A percentile compares a stretch with the other conserved stretches of the same genome.
Evolutionary conservation across 2,329 filamentous ascomycete species (phyloP).

Genomic region (Colletotrichum sp.): DNA sequence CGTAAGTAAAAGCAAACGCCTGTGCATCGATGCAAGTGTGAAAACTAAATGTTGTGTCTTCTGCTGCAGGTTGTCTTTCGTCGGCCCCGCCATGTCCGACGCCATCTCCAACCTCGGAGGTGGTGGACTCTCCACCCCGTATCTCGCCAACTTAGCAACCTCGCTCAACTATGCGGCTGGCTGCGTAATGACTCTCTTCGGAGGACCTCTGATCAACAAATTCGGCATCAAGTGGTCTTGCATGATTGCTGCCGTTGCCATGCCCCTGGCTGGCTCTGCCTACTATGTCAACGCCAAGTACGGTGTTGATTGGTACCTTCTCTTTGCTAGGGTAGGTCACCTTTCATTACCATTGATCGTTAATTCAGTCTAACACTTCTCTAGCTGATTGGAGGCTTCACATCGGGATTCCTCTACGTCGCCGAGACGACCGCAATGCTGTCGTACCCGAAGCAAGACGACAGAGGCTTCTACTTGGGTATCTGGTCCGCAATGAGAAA

Average conservation of each 20-base stretch:
- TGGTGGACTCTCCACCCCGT: conserved; percentile 9
- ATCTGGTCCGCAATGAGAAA: conserved; percentile 30
- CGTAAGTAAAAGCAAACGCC: neutral
- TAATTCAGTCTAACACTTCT: neutral
- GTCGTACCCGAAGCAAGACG: conserved; percentile 23
- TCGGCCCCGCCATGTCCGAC: conserved; percentile 13
- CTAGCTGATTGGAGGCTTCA: conserved; percentile 15
- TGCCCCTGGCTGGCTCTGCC: conserved; percentile 37
- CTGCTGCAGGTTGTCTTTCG: neutral
- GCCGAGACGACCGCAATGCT: conserved; percentile 32
- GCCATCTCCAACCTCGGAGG: conserved; percentile 16
- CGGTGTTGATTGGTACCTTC: conserved; percentile 32
- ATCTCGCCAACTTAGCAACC: conserved; percentile 10
- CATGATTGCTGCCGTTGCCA: conserved; percentile 36
- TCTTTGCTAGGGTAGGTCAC: conserved; percentile 28
- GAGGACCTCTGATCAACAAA: conserved; percentile 43
- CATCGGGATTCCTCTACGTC: conserved; percentile 29
- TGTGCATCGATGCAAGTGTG: neutral
- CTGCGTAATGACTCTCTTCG: conserved; percentile 24
- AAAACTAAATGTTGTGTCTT: fast-evolving
- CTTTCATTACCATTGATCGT: fast-evolving
- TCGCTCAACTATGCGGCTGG: conserved; percentile 1
- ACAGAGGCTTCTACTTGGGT: conserved; percentile 20
- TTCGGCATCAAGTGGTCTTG: conserved; percentile 41
- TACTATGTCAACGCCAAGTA: conserved; percentile 37